Conservation (phyloP, 805 yeast genomes). For the Wickerhamomyces queroliae region DNA sequence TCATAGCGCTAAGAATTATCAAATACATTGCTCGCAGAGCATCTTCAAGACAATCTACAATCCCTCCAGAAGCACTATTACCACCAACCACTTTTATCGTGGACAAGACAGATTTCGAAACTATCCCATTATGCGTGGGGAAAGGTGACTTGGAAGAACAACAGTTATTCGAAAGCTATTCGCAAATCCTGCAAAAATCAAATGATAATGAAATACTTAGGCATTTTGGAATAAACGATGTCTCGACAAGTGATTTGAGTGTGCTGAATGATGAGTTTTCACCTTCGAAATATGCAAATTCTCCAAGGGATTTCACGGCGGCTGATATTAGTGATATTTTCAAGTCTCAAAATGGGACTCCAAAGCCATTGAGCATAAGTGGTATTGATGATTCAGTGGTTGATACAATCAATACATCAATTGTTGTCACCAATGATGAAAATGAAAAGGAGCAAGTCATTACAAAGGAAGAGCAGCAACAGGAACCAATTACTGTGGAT, state of each 20-base stretch:
- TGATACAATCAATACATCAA: background rate
- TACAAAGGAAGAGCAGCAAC: too few relatives aligned
- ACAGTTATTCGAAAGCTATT: background rate
- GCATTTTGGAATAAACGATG: background rate
- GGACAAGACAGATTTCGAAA: slow-evolving; percentile 1
- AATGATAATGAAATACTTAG: background rate
- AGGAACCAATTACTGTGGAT: too few relatives aligned
- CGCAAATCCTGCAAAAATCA: background rate
- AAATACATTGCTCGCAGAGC: background rate
- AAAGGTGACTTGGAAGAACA: slow-evolving; percentile 6
- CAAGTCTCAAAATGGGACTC: background rate
- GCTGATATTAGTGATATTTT: background rate
- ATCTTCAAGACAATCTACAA: background rate
- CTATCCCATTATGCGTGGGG: slow-evolving; percentile 6
- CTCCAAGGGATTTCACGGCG: background rate
- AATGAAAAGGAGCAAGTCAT: too few relatives aligned
- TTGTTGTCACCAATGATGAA: too few relatives aligned
- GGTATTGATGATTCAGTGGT: too few relatives aligned
- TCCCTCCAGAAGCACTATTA: background rate
- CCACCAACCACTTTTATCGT: background rate
- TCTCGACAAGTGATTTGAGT: background rate
- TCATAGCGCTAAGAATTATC: background rate
- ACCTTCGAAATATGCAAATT: background rate
- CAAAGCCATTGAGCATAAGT: too few relatives aligned
- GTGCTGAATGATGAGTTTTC: background rate